Base-by-base conservation (phyloP, 805 yeast genomes). In the Cyberlindnera xylosilytica region DNA sequence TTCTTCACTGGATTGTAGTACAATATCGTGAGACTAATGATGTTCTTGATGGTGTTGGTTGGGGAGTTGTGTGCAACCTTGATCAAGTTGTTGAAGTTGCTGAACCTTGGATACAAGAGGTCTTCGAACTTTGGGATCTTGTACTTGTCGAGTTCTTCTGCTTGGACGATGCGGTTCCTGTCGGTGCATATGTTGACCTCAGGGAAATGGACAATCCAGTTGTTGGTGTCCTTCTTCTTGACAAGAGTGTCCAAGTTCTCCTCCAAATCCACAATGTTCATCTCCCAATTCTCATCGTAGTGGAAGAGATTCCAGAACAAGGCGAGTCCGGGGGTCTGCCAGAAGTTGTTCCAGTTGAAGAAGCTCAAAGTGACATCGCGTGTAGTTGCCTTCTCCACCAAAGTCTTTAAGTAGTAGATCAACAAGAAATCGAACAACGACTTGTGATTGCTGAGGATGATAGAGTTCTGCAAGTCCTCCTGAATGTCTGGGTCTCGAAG, bases 181-280 rank as follows among this genome's bases (percentile, higher is more conserved):
- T 73, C 66, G 0, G 81, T 75, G 60, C 77, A 74, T 7, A 84
- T 76, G 54, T 84, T 85, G 4, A 86, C 96, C 61, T 90, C 97
- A 0, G 97, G 97, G 51, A 89, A 89, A 8, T 86, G 49, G 1
- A 81, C 79, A 0, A 88, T 52, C 87, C 95, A 81, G 50, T 76
- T 73, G 20, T 66, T 68, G n/a, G 52, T 37, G 27, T 60, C 69
- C 3, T 70, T 68, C 3, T 70, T 68, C 4, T 16, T 46, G 6
- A 17, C 11, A 49, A 54, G 26, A 55, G 64, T 57, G 31, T 68
- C 60, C 46, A 51, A 27, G 24, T 51, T 46, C 13, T 55, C 49
- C 30, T 73, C 75, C 26, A 79, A 57, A 49, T 73, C 53, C 13
- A 39, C 41, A 8, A 48, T 49, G 6, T 48, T 50, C 34, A 67